A percentile compares a stretch with the other conserved stretches of the same genome.
phyloP scores from a whole-genome alignment of 805 yeast species.

The Priceomyces haplophilus region DNA sequence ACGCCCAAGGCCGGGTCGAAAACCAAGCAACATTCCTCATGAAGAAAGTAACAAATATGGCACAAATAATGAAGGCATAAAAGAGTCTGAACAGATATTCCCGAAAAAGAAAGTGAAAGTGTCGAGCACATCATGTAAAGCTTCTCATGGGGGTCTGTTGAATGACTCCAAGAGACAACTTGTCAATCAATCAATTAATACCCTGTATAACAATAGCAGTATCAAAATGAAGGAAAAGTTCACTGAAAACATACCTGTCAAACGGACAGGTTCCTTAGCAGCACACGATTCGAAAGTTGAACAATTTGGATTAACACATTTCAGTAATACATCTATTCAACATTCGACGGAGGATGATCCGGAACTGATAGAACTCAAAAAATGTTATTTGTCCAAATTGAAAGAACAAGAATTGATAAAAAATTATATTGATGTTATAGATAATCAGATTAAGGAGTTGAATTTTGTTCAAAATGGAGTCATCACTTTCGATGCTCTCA shows the following conservation, averaged over 20 bases:
- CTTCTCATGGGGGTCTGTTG: background rate
- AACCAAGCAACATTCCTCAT: slow-evolving; percentile 20
- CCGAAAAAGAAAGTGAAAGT: slow-evolving; percentile 14
- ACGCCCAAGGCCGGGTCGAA: slow-evolving; percentile 41
- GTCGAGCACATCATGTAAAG: slow-evolving; percentile 1
- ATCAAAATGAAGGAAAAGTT: background rate
- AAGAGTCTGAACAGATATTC: slow-evolving; percentile 1
- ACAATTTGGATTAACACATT: background rate
- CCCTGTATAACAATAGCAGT: slow-evolving; percentile 1
- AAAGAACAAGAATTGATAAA: slow-evolving; percentile 43
- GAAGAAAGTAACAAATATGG: slow-evolving; percentile 6
- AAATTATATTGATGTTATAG: slow-evolving; percentile 41
- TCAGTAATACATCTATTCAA: background rate
- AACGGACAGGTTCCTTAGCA: background rate
- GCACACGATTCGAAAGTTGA: background rate
- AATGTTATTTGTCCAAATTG: slow-evolving; percentile 32
- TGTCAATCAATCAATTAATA: slow-evolving; percentile 7
- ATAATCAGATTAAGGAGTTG: slow-evolving; percentile 42
- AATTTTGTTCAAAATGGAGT: slow-evolving; percentile 43
- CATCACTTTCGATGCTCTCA: slow-evolving; percentile 40
- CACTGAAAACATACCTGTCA: background rate
- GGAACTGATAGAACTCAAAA: slow-evolving; percentile 26
- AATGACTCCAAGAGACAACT: slow-evolving; percentile 6
- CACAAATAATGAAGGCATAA: background rate
- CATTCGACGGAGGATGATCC: slow-evolving; percentile 1